Base-by-base conservation (phyloP, 306 rosid genomes). In the Neltuma alba region DNA sequence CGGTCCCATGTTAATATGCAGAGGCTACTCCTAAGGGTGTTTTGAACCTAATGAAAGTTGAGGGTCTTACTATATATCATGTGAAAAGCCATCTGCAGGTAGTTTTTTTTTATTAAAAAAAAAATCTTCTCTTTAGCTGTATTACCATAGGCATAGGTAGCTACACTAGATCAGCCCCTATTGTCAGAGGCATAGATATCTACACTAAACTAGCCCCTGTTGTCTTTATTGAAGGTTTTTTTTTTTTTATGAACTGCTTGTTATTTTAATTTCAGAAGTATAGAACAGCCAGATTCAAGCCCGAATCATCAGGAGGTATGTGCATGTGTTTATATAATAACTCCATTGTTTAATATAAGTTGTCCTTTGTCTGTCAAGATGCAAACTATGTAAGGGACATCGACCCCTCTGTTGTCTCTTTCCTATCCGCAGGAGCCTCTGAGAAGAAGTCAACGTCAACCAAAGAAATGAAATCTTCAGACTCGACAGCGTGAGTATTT, bases 1-100 rank as follows among this genome's bases (percentile, higher is more conserved):
- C n/a, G n/a, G n/a, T n/a, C n/a, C n/a, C n/a, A n/a, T n/a, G n/a
- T n/a, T n/a, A n/a, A n/a, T n/a, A n/a, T 71, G 68, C 97, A 94
- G 97, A 89, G 86, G 99, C 99, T 80, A 92, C 99, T 52, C 99
- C 99, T 2, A 94, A 94, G 89, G 99, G 97, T 76, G 93, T 94
- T 78, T 79, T 89, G 87, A 92, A 85, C 78, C 83, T 82, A 57
- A 92, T 94, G 99, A 94, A 91, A 78, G 95, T 89, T 68, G 92
- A 91, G 21, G 88, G 93, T 81, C 93, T 94, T 83, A 94, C 99
- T 52, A 94, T 94, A 71, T 94, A 94, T 89, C 99, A 94, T 79
- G 97, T 94, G 28, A 94, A 94, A 89, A 94, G 99, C 83, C 99
- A 94, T 87, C 87, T 94, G 31, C 99, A 94, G 92, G 99, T 92